Evolutionary conservation across 257 asterid genomes (phyloP).

Genomic region (Salvia miltiorrhiza): DNA sequence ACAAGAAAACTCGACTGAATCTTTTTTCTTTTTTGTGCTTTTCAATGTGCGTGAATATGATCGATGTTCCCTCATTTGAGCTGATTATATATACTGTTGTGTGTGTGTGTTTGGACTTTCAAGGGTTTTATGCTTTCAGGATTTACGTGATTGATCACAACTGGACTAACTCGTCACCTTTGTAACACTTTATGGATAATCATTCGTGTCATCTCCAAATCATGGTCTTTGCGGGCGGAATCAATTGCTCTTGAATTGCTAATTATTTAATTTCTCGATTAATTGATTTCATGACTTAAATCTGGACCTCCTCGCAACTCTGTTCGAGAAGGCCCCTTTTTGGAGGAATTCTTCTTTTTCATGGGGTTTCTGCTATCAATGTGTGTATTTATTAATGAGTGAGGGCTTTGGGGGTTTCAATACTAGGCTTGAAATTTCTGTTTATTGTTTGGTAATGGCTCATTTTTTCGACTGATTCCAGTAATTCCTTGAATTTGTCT

Average conservation of each 20-base stretch:
- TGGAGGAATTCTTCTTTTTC: not conserved
- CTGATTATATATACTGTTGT: constrained; percentile 5
- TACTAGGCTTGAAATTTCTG: not conserved
- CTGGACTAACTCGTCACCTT: constrained; percentile 18
- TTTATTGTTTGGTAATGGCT: not conserved
- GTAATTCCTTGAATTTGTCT: not conserved
- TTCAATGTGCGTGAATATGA: not conserved
- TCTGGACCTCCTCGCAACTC: not conserved
- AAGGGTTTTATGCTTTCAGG: constrained; percentile 3
- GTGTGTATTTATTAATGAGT: not conserved
- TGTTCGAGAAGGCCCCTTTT: not conserved
- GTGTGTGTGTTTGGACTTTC: not conserved
- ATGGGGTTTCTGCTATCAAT: constrained; percentile 2
- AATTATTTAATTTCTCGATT: not conserved
- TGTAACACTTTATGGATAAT: not conserved
- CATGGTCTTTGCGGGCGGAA: not conserved
- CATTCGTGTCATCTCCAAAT: not conserved
- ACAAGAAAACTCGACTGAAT: not conserved
- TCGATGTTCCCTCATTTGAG: not conserved
- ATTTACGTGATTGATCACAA: not conserved
- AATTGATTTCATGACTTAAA: not conserved
- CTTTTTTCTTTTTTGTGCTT: not conserved
- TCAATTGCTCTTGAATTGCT: not conserved
- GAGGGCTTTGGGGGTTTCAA: not conserved
- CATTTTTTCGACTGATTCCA: not conserved